Evolutionary conservation across 495 filamentous ascomycete genomes (phyloP).

Genomic region (Saxophila tyrrhenica): DNA sequence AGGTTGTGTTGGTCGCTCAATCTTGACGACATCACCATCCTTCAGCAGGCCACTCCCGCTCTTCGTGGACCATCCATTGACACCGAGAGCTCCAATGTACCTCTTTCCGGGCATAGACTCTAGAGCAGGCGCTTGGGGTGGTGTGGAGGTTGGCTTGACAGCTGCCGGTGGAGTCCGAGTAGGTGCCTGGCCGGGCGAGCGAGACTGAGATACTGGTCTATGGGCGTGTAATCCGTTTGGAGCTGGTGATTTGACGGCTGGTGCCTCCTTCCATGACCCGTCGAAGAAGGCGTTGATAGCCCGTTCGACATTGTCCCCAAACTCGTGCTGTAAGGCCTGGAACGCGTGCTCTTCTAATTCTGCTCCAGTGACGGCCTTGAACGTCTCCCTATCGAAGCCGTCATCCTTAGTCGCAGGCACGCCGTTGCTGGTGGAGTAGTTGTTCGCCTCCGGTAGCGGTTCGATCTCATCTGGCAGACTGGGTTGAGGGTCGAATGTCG

Average conservation of each 20-base stretch:
- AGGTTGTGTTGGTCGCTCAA: constrained; percentile 74
- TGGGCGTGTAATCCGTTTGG: no score
- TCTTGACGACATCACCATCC: constrained; percentile 67
- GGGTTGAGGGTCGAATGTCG: constrained; percentile 8
- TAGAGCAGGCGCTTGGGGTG: constrained; percentile 1
- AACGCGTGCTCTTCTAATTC: constrained; percentile 35
- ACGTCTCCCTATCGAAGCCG: constrained; percentile 54
- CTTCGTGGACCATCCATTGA: constrained; percentile 82
- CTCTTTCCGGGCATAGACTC: constrained; percentile 46
- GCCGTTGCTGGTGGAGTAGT: not conserved
- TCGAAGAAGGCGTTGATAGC: constrained; percentile 73
- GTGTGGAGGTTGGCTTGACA: not conserved
- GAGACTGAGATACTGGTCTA: not conserved
- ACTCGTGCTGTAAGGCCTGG: constrained; percentile 26
- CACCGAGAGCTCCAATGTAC: constrained; percentile 88
- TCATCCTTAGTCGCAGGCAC: constrained; percentile 6
- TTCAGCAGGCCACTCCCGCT: constrained; percentile 63
- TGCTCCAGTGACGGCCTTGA: constrained; percentile 61
- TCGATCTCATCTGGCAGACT: constrained; percentile 20
- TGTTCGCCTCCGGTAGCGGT: constrained; percentile 11
- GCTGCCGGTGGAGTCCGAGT: not conserved
- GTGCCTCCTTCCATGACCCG: constrained; percentile 67
- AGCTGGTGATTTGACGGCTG: constrained; percentile 11
- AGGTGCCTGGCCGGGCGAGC: not conserved
- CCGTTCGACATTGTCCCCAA: constrained; percentile 36